These are phyloP conservation scores for Lotus japonicus DNA, from an alignment of 306 rosid genomes.

Conservation along the genomic window DNA sequence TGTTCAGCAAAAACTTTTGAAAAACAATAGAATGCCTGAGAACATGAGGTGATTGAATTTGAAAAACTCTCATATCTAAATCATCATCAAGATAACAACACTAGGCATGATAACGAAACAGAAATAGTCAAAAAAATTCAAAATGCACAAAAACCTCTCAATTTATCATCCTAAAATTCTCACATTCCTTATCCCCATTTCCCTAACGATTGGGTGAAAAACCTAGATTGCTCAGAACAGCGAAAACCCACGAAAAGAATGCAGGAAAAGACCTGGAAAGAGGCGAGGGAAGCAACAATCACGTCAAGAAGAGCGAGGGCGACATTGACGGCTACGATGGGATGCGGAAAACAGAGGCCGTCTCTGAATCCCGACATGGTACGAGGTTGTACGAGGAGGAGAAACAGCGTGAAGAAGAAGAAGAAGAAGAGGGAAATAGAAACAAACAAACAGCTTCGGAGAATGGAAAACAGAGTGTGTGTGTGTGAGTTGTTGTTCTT, in stretches of 20 bases:
- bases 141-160: slow-evolving; percentile 15
- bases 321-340: slow-evolving; percentile 46
- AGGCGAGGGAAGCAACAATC: slow-evolving; percentile 55
- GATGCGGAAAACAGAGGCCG: slow-evolving; percentile 55
- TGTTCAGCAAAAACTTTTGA: background rate
- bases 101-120: background rate
- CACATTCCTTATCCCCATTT: background rate
- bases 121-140: background rate
- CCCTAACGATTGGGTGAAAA: background rate
- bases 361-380: slow-evolving; percentile 50
- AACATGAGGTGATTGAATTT: slow-evolving; percentile 9
- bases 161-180: background rate
- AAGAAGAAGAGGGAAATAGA: background rate
- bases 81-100: background rate
- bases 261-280: slow-evolving; percentile 61
- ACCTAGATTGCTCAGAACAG: slow-evolving; percentile 8
- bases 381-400: background rate
- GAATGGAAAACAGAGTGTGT: too few species aligned
- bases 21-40: background rate
- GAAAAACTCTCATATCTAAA: background rate
- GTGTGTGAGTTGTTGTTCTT: background rate
- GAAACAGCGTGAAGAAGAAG: background rate
- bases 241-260: background rate
- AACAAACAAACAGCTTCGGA: background rate
- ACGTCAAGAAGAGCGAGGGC: slow-evolving; percentile 65